phyloP scores from a whole-genome alignment of 1,284 basidiomycete species.

The Ustilago lituana region DNA sequence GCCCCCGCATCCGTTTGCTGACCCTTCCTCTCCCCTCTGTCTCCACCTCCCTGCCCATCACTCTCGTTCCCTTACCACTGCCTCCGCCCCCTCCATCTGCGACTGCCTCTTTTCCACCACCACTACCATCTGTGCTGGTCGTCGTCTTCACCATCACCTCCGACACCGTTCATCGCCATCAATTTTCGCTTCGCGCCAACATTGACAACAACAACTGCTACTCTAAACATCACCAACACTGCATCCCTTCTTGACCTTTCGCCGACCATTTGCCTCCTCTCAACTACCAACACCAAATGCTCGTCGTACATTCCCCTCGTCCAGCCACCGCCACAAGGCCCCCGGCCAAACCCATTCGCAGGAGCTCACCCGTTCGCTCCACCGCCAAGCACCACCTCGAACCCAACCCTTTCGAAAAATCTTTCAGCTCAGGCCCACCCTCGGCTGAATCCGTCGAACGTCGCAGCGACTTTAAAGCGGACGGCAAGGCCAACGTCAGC shows the following conservation, averaged over 20 bases:
- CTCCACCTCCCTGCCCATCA: neutral
- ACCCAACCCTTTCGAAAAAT: constrained; percentile 95
- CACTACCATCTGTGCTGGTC: too few relatives aligned
- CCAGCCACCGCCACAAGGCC: constrained; percentile 47
- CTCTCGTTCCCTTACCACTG: neutral
- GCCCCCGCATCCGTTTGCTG: neutral
- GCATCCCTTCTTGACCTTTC: too few relatives aligned
- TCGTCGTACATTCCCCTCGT: constrained; percentile 27
- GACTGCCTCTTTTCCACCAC: too few relatives aligned
- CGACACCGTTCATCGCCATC: neutral
- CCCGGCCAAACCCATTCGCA: constrained; percentile 33
- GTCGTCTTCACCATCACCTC: too few relatives aligned
- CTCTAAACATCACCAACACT: too few relatives aligned
- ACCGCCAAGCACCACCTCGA: constrained; percentile 73
- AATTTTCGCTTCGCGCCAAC: neutral
- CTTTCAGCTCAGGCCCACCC: constrained; percentile 75
- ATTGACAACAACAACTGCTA: too few relatives aligned
- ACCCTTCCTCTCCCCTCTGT: neutral
- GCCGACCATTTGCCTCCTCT: too few relatives aligned
- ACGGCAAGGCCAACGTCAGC: constrained; percentile 28
- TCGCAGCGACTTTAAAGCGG: constrained; percentile 33
- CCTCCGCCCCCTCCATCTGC: too few relatives aligned
- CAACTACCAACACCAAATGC: constrained; percentile 17
- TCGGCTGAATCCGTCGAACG: constrained; percentile 60
- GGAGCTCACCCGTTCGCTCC: constrained; percentile 27